Evolutionary conservation across 2,329 filamentous ascomycete genomes (phyloP).

Genomic region (Fusarium citri): DNA sequence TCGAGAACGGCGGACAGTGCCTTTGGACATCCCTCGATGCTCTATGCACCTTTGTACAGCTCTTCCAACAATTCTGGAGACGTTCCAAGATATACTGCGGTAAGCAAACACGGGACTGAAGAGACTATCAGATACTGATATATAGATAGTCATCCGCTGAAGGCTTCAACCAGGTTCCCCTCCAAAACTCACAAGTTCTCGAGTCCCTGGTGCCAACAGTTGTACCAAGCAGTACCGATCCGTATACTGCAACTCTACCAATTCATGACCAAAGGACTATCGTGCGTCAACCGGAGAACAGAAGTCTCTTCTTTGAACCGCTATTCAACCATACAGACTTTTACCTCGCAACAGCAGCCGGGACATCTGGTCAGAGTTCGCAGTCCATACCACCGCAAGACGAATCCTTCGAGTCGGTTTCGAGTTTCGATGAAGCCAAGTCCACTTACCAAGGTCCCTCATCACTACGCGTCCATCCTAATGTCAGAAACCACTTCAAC

Average conservation of each 20-base stretch:
- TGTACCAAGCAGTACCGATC: fast-evolving
- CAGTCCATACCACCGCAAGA: background rate
- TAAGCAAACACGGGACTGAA: too few relatives aligned
- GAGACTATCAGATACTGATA: too few relatives aligned
- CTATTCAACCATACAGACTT: background rate
- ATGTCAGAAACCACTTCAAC: constrained; percentile 2
- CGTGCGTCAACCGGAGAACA: fast-evolving
- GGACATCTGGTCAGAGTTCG: fast-evolving
- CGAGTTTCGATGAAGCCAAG: too few relatives aligned
- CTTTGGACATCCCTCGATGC: background rate
- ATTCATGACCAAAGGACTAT: fast-evolving
- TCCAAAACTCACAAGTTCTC: too few relatives aligned
- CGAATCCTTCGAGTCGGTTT: background rate
- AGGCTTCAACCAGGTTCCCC: too few relatives aligned
- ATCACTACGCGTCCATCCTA: background rate
- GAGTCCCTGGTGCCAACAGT: fast-evolving
- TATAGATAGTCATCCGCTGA: too few relatives aligned
- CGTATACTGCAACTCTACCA: fast-evolving
- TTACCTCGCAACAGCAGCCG: background rate
- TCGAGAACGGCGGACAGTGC: background rate
- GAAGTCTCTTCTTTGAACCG: background rate
- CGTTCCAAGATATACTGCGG: background rate
- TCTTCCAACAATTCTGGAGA: fast-evolving
- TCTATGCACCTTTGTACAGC: fast-evolving
- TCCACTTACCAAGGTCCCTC: too few relatives aligned